These are phyloP conservation scores for Chalciporus chontae DNA, from an alignment of 768 basidiomycete genomes.

Conservation along the genomic window DNA sequence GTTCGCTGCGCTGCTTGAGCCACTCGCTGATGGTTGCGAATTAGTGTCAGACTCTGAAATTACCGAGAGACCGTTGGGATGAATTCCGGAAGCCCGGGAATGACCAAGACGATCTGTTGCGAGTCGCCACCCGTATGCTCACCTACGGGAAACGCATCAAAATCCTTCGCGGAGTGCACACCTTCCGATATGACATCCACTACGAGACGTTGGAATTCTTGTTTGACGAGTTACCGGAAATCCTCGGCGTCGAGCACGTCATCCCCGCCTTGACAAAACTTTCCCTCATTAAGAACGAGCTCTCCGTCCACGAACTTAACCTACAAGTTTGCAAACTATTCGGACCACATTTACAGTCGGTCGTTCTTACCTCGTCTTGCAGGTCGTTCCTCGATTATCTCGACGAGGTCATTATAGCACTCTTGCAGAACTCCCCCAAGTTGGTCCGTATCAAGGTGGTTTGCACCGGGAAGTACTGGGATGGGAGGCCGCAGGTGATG, in stretches of 20 bases:
- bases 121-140: neutral
- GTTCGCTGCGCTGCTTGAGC: too few species aligned
- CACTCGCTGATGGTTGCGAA: too few species aligned
- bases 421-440: neutral
- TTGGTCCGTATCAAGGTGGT: neutral
- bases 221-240: neutral
- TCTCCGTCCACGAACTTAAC: neutral
- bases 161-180: neutral
- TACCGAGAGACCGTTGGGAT: neutral
- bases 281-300: neutral
- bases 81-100: neutral
- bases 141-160: neutral
- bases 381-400: neutral
- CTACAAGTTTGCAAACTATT: neutral
- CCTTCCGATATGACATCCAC: neutral
- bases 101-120: neutral
- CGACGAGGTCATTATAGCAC: neutral
- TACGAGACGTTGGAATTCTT: neutral
- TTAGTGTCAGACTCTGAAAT: neutral
- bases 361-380: neutral
- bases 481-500: neutral
- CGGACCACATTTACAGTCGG: neutral
- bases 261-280: neutral
- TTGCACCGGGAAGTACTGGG: neutral
- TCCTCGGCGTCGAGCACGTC: neutral